These are phyloP conservation scores for Daldinia sp. DNA, from an alignment of 2,329 filamentous ascomycete species.

Conservation along the genomic window DNA sequence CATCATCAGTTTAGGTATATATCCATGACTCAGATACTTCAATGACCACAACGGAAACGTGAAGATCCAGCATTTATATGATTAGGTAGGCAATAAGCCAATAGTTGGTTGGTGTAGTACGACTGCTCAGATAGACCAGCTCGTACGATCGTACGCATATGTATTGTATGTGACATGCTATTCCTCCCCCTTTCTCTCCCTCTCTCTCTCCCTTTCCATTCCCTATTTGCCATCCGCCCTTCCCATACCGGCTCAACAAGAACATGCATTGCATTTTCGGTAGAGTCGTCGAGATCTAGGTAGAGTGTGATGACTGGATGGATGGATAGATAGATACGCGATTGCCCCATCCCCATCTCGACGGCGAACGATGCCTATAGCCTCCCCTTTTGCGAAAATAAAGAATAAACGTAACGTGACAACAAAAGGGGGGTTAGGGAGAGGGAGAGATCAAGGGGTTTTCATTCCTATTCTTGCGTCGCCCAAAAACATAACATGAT, in stretches of 20 bases:
- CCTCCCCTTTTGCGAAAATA: background rate
- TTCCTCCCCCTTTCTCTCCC: background rate
- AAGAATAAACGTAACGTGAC: background rate
- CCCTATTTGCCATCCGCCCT: background rate
- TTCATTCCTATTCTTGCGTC: slow-evolving; percentile 39
- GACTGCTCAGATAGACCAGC: slow-evolving; percentile 10
- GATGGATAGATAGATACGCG: background rate
- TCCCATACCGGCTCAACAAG: background rate
- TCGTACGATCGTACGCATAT: slow-evolving; percentile 11
- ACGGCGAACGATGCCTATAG: background rate
- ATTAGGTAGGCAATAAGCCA: background rate
- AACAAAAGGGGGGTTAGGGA: background rate
- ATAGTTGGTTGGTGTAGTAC: slow-evolving; percentile 7
- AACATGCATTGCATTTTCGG: background rate
- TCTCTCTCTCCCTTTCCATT: background rate
- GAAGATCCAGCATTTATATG: background rate
- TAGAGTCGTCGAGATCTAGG: background rate
- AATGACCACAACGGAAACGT: background rate
- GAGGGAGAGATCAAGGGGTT: slow-evolving; percentile 18
- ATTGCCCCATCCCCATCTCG: background rate
- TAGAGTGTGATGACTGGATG: background rate
- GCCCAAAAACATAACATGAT: slow-evolving; percentile 35
- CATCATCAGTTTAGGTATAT: background rate
- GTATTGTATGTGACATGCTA: slow-evolving; percentile 9
- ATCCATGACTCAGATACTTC: background rate